These are phyloP conservation scores for Nelumbo lutea DNA, from an alignment of 164 flowering plant species.

Conservation along the genomic window DNA sequence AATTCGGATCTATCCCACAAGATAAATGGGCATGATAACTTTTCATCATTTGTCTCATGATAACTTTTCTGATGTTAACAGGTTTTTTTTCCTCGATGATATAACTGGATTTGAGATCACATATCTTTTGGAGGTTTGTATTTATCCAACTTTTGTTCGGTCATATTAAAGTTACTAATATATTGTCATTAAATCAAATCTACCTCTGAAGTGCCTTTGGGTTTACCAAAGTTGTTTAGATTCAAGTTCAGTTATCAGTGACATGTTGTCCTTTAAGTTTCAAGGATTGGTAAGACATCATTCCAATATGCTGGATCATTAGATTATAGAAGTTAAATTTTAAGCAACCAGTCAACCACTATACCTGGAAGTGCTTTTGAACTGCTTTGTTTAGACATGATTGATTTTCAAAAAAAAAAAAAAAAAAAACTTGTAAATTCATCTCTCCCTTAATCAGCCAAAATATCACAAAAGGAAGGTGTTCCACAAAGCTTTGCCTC, in stretches of 20 bases:
- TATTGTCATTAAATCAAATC: not conserved
- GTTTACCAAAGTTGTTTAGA: not conserved
- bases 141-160: not conserved
- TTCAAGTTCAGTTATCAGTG: not conserved
- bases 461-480: too few species aligned
- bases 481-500: too few species aligned
- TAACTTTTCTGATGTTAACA: constrained; percentile 20
- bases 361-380: too few species aligned
- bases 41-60: too few species aligned
- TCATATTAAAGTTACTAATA: not conserved
- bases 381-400: not conserved
- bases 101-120: constrained; percentile 94
- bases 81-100: constrained; percentile 98
- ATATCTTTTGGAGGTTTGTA: constrained; percentile 72
- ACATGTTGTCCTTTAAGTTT: not conserved
- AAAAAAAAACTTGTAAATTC: too few species aligned
- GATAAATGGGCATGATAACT: too few species aligned
- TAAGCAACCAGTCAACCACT: too few species aligned
- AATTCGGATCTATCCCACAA: too few species aligned
- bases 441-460: too few species aligned
- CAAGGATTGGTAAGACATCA: not conserved
- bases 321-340: not conserved
- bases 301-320: not conserved
- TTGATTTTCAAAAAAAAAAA: not conserved
- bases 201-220: not conserved